phyloP scores from a whole-genome alignment of 306 rosid genomes.

The Carpinus fangiana region DNA sequence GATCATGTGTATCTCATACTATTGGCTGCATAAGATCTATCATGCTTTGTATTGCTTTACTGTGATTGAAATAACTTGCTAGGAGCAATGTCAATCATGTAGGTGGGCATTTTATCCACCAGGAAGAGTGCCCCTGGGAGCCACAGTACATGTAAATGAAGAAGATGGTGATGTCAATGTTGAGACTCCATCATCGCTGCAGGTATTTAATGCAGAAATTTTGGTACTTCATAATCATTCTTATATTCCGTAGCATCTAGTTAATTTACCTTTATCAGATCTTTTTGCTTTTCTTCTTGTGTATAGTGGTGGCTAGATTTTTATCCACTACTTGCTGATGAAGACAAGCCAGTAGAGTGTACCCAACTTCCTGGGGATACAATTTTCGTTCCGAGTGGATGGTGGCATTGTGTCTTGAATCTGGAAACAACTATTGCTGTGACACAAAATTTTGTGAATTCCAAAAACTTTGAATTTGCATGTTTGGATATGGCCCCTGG shows the following conservation, averaged over 20 bases:
- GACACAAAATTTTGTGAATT: slow-evolving; percentile 89
- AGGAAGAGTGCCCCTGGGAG: slow-evolving; percentile 94
- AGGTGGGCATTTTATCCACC: slow-evolving; percentile 99
- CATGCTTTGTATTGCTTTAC: slow-evolving; percentile 10
- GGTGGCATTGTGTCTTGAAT: slow-evolving; percentile 99
- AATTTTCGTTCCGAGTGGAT: slow-evolving; percentile 94
- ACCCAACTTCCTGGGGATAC: slow-evolving; percentile 98
- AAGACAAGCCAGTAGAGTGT: slow-evolving; percentile 96
- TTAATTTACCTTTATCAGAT: slow-evolving; percentile 18
- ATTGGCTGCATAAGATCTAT: slow-evolving; percentile 5
- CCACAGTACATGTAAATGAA: slow-evolving; percentile 87
- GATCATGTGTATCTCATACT: slow-evolving; percentile 16
- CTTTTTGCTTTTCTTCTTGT: slow-evolving; percentile 32
- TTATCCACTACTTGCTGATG: slow-evolving; percentile 98
- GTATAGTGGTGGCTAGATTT: slow-evolving; percentile 97
- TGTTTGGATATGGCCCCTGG: slow-evolving; percentile 99
- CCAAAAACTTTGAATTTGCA: slow-evolving; percentile 84
- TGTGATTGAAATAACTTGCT: slow-evolving; percentile 20
- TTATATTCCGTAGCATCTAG: slow-evolving; percentile 11
- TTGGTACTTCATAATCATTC: slow-evolving; percentile 19
- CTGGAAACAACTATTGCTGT: slow-evolving; percentile 91
- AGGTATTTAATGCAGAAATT: slow-evolving; percentile 50
- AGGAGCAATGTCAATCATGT: slow-evolving; percentile 29
- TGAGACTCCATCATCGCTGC: slow-evolving; percentile 86
- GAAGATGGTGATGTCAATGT: slow-evolving; percentile 92